Evolutionary conservation across 2,329 filamentous ascomycete species (phyloP).

Genomic region (Coniochaeta prunicola): DNA sequence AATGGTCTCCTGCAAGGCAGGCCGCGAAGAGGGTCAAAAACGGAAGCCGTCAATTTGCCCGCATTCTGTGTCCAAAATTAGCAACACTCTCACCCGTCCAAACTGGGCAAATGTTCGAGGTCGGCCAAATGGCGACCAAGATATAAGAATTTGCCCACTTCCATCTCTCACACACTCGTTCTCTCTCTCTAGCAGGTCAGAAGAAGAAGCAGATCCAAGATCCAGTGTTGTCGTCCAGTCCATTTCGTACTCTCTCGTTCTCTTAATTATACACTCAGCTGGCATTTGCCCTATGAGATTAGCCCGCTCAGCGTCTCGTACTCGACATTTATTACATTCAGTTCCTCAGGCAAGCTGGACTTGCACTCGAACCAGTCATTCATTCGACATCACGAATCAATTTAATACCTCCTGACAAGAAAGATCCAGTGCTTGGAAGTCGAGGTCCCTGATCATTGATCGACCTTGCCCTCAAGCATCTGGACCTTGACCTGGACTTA

Average conservation of each 20-base stretch:
- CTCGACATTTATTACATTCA: conserved; percentile 18
- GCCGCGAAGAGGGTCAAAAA: conserved; percentile 22
- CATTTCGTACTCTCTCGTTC: conserved; percentile 29
- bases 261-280: conserved; percentile 17
- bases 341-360: conserved; percentile 49
- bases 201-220: conserved; percentile 22
- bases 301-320: conserved; percentile 7
- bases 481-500: conserved; percentile 23
- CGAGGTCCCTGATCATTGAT: not conserved
- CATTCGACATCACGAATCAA: conserved; percentile 30
- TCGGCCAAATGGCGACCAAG: conserved; percentile 36
- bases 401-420: conserved; percentile 25
- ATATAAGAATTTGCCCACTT: conserved; percentile 51
- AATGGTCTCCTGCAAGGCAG: conserved; percentile 15
- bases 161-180: conserved; percentile 29
- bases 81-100: conserved; percentile 27
- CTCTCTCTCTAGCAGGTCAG: conserved; percentile 31
- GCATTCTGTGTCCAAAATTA: conserved; percentile 32
- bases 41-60: conserved; percentile 32
- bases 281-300: not conserved
- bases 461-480: conserved; percentile 21
- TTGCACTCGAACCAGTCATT: conserved; percentile 49
- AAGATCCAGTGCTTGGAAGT: not conserved
- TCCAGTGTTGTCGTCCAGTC: conserved; percentile 40
- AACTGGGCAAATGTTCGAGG: conserved; percentile 22